These are phyloP conservation scores for Iberis amara DNA, from an alignment of 441 rosid species.

Conservation along the genomic window DNA sequence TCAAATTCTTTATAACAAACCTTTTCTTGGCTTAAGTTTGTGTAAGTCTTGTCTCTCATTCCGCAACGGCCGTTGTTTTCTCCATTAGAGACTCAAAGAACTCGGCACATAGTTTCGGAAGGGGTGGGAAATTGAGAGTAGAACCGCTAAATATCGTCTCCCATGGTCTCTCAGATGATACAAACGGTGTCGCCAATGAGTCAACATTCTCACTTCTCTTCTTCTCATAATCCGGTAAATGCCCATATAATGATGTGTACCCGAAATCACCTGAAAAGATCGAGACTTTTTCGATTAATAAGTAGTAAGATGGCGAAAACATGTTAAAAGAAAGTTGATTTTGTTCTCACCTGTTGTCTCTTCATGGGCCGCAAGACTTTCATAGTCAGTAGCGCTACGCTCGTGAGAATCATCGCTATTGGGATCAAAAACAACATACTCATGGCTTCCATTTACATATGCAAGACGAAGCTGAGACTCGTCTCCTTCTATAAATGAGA, in stretches of 20 bases:
- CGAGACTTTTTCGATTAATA: neutral
- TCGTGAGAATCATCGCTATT: constrained; percentile 47
- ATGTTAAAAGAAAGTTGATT: neutral
- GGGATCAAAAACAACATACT: constrained; percentile 78
- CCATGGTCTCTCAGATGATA: constrained; percentile 74
- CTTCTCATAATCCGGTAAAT: constrained; percentile 48
- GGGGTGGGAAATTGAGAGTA: constrained; percentile 82
- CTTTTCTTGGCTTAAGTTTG: constrained; percentile 14
- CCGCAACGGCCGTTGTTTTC: constrained; percentile 44
- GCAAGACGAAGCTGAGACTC: constrained; percentile 47
- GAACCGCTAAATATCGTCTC: constrained; percentile 77
- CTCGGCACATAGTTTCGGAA: constrained; percentile 57
- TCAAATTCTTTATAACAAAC: constrained; percentile 6
- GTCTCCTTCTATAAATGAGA: constrained; percentile 58
- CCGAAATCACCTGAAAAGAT: constrained; percentile 46
- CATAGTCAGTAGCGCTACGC: constrained; percentile 32
- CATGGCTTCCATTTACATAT: constrained; percentile 73
- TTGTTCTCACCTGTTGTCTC: constrained; percentile 55
- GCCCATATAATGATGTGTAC: constrained; percentile 76
- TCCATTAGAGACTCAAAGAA: constrained; percentile 81
- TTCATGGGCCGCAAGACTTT: constrained; percentile 24
- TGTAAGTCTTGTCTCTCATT: constrained; percentile 20
- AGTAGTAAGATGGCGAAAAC: neutral
- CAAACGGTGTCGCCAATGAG: constrained; percentile 23
- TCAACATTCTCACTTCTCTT: constrained; percentile 41